Base-by-base conservation (phyloP, 495 filamentous ascomycete species). In the Alectoria sarmentosa region DNA sequence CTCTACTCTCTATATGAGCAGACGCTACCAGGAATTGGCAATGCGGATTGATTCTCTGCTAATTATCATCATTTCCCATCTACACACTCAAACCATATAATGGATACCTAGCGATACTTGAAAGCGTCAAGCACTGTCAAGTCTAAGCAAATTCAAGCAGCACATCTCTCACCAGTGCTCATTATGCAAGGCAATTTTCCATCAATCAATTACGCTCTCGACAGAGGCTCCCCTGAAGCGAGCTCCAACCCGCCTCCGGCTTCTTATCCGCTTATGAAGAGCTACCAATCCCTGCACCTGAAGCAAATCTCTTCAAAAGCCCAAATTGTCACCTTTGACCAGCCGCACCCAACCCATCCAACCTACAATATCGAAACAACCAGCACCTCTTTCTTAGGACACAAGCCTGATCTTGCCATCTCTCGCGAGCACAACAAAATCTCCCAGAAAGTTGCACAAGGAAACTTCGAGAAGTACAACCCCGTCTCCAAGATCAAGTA, bases 321-420 rank as follows among this genome's bases (percentile, higher is more conserved):
- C 30, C 30, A 55, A 8, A 17, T 54, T 19, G 15, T 34, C 6
- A 55, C 52, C 28, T 55, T 55, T 6, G 52, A 55, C 52, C 14
- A 34, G 7, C 10, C 28, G 7, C 6, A 21, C 17, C 30, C 52
- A 55, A 36, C 15, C 28, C 28, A 55, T 34, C 52, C 52, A 55
- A 55, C 30, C 30, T 55, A 55, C 52, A 55, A 36, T 10, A 55
- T 55, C 52, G 52, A 55, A n/a, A 34, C 52, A 21, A 34, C 52
- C 30, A 55, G 28, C 30, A 32, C 30, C 7, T 55, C 52, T 21
- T 55, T 55, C 30, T 1, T 34, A 15, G 26, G 23, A 28, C 36
- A 60, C 37, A 41, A 60, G 57, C 57, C 57, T 28, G 57, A 41
- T 42, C 6, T 60, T n/a, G 39, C 39, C 57, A 60, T 60, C n/a